Evolutionary conservation across 495 filamentous ascomycete species (phyloP), one percentile per base, ranked within the genome.

Genomic region (Xylaria acuta): DNA sequence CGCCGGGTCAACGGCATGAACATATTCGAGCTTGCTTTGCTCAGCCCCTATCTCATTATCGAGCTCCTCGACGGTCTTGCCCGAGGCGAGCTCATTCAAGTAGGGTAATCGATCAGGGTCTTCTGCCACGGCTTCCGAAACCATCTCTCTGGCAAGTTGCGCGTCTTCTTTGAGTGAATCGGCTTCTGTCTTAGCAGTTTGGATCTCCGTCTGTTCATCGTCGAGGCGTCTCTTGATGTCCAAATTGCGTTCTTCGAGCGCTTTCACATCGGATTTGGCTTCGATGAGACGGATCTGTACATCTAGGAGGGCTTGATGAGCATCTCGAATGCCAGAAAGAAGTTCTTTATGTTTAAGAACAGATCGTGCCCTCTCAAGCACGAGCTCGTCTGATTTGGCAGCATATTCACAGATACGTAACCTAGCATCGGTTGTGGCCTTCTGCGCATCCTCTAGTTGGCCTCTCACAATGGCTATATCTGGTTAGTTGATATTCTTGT

Each of bases 1-100:
- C 47, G 89, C 85, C 12, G 89, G 91, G 73, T 95, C 93, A 51
- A 91, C 92, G 49, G 91, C 94, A 66, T 95, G 90, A 36, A 95
- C 91, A 36, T 95, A 85, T 41, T 93, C 90, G 9, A 98, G 87
- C 56, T 92, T 90, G 14, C 91, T 90, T 73, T 88, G 84, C 80
- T 93, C 90, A 3, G 92, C 90, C 45, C 89, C 87, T 73, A 98
- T 93, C 25, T 96, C 92, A 2, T 85, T 82, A 32, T 94, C 88
- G 12, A 97, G 81, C 11, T 91, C 86, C 70, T 93, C 92, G 2
- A 87, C 73, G 1, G 85, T 83, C 81, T 40, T 87, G n/a, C 69
- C 74, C 73, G 34, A 74, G 73, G 49, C 90, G 47, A 75, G 64
- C 69, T 16, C 71, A 34, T 32, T 86, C 69, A 63, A 84, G 25